Conservation (phyloP, 2,329 filamentous ascomycete species). For the Clonostachys solani region DNA sequence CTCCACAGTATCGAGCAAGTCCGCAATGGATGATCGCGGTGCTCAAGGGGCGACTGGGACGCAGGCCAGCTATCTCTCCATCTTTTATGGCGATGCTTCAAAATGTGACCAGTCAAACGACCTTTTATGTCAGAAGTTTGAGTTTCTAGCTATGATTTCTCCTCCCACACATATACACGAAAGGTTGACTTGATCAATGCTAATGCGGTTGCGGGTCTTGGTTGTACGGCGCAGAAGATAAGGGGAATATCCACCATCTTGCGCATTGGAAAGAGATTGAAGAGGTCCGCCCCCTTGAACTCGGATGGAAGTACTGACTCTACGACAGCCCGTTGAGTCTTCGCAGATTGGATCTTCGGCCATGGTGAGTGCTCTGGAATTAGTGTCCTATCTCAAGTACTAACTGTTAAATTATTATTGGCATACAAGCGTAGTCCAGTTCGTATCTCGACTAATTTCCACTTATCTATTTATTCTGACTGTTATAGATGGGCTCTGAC, state of each 20-base stretch:
- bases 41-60: constrained; percentile 65
- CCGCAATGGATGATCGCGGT: constrained; percentile 68
- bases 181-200: constrained; percentile 80
- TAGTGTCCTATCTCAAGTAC: too few species aligned
- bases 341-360: constrained; percentile 60
- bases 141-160: constrained; percentile 53
- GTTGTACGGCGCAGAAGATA: constrained; percentile 69
- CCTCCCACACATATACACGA: constrained; percentile 66
- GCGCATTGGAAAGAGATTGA: constrained; percentile 79
- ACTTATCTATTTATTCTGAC: too few species aligned
- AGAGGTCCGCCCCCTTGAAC: too few species aligned
- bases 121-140: constrained; percentile 48
- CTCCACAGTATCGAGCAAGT: constrained; percentile 68
- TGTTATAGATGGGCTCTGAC: constrained; percentile 37
- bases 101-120: constrained; percentile 52
- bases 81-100: constrained; percentile 38
- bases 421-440: constrained; percentile 42
- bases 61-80: constrained; percentile 64
- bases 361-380: too few species aligned
- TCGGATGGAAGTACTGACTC: too few species aligned
- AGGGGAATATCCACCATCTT: constrained; percentile 71
- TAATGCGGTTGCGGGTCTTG: constrained; percentile 76
- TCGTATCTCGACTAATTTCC: too few species aligned
- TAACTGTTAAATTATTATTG: too few species aligned
- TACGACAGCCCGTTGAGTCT: constrained; percentile 73